phyloP scores from a whole-genome alignment of 1,284 basidiomycete genomes.

The Apiotrichum siamense region DNA sequence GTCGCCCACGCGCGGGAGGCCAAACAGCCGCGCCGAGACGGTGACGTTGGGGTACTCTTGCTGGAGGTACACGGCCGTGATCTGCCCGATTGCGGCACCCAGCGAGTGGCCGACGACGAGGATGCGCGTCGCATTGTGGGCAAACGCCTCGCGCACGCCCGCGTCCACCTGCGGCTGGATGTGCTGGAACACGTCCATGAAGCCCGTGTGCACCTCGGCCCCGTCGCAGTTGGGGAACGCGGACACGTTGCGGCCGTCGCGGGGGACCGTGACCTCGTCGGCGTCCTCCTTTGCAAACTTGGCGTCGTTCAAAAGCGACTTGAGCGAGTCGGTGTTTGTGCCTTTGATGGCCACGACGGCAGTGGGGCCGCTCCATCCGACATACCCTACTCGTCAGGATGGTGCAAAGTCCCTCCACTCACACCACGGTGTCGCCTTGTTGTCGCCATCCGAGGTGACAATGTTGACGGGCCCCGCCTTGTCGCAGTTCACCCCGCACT shows the following conservation, averaged over 20 bases:
- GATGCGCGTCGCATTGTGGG: background rate
- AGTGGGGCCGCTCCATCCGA: slow-evolving; percentile 1
- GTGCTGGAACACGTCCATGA: background rate
- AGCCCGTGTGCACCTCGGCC: background rate
- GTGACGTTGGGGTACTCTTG: background rate
- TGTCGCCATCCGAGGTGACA: background rate
- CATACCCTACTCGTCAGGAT: background rate
- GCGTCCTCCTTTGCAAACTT: slow-evolving; percentile 12
- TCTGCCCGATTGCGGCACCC: background rate
- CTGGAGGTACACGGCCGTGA: background rate
- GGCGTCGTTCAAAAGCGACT: slow-evolving; percentile 19
- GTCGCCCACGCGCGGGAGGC: background rate
- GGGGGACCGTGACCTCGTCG: background rate
- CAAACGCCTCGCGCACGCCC: background rate
- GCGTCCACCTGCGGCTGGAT: background rate
- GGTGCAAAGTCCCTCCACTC: background rate
- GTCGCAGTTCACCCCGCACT: background rate
- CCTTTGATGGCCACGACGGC: slow-evolving; percentile 20
- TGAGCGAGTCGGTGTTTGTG: slow-evolving; percentile 14
- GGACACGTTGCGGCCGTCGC: background rate
- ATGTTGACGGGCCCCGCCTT: background rate
- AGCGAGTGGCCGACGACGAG: slow-evolving; percentile 2
- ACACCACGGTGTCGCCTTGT: background rate
- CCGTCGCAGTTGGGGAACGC: slow-evolving; percentile 18
- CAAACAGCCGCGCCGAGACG: background rate